Percentiles rank a stretch among this genome's conserved stretches.
phyloP scores from a whole-genome alignment of 768 basidiomycete species.

The Termitomyces sp. region DNA sequence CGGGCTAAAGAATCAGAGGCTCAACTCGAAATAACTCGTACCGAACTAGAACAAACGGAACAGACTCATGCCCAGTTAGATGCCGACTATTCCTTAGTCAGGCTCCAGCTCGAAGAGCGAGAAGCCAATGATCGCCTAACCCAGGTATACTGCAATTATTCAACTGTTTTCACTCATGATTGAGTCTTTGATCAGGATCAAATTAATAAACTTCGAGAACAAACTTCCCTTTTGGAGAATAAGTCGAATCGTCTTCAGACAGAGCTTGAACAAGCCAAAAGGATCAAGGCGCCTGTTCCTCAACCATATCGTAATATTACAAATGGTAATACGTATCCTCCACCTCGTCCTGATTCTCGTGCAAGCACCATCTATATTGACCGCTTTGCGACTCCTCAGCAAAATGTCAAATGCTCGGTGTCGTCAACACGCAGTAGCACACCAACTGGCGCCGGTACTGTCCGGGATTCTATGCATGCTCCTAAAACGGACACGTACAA shows the following conservation, averaged over 20 bases:
- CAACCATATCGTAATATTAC: constrained; percentile 34
- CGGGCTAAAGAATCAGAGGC: constrained; percentile 68
- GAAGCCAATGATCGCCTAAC: constrained; percentile 66
- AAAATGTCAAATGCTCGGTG: constrained; percentile 29
- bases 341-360: constrained; percentile 71
- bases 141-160: constrained; percentile 41
- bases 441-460: constrained; percentile 40
- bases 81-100: constrained; percentile 63
- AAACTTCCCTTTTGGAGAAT: constrained; percentile 57
- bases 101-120: constrained; percentile 71
- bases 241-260: constrained; percentile 54
- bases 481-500: constrained; percentile 29
- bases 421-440: constrained; percentile 39
- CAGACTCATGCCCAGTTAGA: constrained; percentile 63
- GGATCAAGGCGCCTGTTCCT: constrained; percentile 22
- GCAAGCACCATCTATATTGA: constrained; percentile 57
- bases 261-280: constrained; percentile 51
- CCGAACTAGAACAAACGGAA: constrained; percentile 64
- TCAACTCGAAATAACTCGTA: constrained; percentile 55
- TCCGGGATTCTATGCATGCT: constrained; percentile 71
- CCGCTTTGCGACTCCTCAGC: constrained; percentile 50
- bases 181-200: constrained; percentile 49
- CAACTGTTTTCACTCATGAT: constrained; percentile 1
- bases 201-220: constrained; percentile 64
- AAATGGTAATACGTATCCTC: constrained; percentile 41